phyloP scores from a whole-genome alignment of 2,329 filamentous ascomycete species.

The Ophiostoma triangulosporum region DNA sequence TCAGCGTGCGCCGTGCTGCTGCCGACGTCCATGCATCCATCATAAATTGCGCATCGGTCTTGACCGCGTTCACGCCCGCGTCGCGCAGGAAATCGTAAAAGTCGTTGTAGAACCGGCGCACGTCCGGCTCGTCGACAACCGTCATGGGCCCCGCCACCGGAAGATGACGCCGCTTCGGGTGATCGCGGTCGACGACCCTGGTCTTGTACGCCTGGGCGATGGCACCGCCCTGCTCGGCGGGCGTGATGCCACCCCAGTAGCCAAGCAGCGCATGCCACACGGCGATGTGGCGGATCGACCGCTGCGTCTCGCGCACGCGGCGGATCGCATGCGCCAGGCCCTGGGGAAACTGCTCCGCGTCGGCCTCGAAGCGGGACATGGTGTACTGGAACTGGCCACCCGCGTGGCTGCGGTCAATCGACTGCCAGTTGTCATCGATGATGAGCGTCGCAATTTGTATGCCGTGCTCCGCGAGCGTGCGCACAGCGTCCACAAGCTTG shows the following conservation, averaged over 20 bases:
- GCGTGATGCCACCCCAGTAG: constrained; percentile 74
- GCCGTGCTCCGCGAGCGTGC: constrained; percentile 52
- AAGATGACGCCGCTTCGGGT: constrained; percentile 31
- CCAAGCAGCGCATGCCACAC: constrained; percentile 87
- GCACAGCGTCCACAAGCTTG: constrained; percentile 63
- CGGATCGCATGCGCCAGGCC: constrained; percentile 61
- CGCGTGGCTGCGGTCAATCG: constrained; percentile 40
- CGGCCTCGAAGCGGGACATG: constrained; percentile 80
- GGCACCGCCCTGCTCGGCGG: constrained; percentile 47
- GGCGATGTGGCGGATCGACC: constrained; percentile 66
- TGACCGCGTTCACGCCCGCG: constrained; percentile 72
- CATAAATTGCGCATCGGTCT: constrained; percentile 87
- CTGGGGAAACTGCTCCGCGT: constrained; percentile 61
- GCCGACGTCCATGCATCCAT: constrained; percentile 62
- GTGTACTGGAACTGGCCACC: constrained; percentile 42
- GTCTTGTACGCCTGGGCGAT: constrained; percentile 73
- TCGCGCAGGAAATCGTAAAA: constrained; percentile 73
- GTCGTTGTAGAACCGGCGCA: constrained; percentile 68
- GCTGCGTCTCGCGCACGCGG: constrained; percentile 54
- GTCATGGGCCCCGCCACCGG: constrained; percentile 52
- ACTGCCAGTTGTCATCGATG: constrained; percentile 96
- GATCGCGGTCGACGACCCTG: constrained; percentile 38
- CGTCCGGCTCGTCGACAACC: constrained; percentile 61
- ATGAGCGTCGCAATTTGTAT: constrained; percentile 78
- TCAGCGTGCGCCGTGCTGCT: constrained; percentile 56